Conservation (phyloP, 179 eudicot species). For the Patellifolia procumbens region DNA sequence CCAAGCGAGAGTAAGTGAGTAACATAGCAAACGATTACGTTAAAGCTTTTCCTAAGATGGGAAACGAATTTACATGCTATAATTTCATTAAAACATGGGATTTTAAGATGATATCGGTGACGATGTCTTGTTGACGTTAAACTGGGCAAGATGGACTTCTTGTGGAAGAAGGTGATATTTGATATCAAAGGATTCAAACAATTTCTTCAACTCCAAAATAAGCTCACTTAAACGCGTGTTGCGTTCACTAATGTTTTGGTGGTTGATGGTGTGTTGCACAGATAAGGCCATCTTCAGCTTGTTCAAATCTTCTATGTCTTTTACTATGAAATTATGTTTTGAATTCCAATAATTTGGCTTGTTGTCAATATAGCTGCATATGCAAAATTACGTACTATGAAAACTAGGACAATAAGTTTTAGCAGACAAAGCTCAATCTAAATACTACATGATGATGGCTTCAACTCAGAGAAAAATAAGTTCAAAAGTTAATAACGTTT, state of each 20-base stretch:
- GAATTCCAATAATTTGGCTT: slow-evolving; percentile 78
- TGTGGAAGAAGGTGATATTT: slow-evolving; percentile 74
- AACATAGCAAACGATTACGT: background rate
- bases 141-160: slow-evolving; percentile 57
- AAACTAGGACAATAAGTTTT: background rate
- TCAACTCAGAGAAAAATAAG: too few species aligned
- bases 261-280: slow-evolving; percentile 77
- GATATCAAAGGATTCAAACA: slow-evolving; percentile 58
- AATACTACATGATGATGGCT: too few species aligned
- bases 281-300: slow-evolving; percentile 63
- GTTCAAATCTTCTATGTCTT: slow-evolving; percentile 63
- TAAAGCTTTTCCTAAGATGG: background rate
- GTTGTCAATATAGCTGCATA: slow-evolving; percentile 70
- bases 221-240: slow-evolving; percentile 60
- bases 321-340: slow-evolving; percentile 49
- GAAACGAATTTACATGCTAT: background rate
- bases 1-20: too few species aligned
- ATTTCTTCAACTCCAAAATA: slow-evolving; percentile 65
- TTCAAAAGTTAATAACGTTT: too few species aligned
- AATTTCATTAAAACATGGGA: background rate
- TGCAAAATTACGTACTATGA: background rate
- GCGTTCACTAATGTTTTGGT: slow-evolving; percentile 62
- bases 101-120: slow-evolving; percentile 8
- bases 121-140: slow-evolving; percentile 23
- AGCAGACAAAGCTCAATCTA: background rate